Evolutionary conservation across 306 rosid genomes (phyloP).

Genomic region (Sindora glabra): DNA sequence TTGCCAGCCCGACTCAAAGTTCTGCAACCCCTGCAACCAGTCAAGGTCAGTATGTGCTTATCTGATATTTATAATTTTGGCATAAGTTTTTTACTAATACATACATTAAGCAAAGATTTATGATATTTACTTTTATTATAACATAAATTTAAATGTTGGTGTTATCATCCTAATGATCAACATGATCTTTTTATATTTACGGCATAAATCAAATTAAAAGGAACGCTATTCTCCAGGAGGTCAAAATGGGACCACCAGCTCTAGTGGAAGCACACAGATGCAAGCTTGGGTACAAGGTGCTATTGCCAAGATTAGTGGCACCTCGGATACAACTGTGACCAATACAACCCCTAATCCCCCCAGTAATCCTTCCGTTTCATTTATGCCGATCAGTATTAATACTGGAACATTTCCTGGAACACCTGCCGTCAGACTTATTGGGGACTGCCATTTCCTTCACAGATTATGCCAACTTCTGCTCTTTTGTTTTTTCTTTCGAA

Average conservation of each 20-base stretch:
- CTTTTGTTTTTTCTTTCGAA: conserved; percentile 94
- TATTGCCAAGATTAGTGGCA: conserved; percentile 85
- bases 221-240: conserved; percentile 41
- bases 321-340: conserved; percentile 73
- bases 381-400: conserved; percentile 95
- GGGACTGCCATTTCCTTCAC: conserved; percentile 97
- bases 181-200: conserved; percentile 6
- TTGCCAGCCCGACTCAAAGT: conserved; percentile 90
- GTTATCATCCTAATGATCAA: neutral
- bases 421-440: conserved; percentile 97
- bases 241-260: conserved; percentile 64
- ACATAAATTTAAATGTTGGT: neutral
- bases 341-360: conserved; percentile 78
- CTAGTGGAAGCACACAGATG: conserved; percentile 86
- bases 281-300: conserved; percentile 99
- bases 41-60: conserved; percentile 55
- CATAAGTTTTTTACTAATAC: neutral
- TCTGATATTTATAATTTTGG: conserved; percentile 1
- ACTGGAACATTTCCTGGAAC: conserved; percentile 99
- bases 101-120: neutral
- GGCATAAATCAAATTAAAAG: conserved; percentile 13
- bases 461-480: conserved; percentile 92
- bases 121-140: conserved; percentile 1
- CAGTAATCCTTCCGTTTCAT: conserved; percentile 87
- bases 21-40: conserved; percentile 74